Conservation (phyloP, 169 alveolate species). For the Ichthyophthirius multifiliis region DNA sequence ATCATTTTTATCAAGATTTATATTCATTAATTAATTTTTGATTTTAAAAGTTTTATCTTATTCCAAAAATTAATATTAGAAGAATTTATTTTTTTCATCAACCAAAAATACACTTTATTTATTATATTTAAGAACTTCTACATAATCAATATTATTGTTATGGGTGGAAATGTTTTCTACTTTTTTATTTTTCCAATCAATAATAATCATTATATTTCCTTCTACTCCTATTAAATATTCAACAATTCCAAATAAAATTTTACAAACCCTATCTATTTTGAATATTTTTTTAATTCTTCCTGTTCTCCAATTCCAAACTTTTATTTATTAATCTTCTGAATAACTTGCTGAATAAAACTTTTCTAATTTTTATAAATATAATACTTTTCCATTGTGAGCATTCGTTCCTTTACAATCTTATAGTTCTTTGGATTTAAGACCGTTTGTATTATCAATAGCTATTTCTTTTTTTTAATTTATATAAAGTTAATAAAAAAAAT, state of each 20-base stretch:
- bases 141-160: background rate
- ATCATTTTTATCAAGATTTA: too few relatives aligned
- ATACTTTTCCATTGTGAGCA: background rate
- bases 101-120: background rate
- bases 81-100: background rate
- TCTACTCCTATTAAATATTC: background rate
- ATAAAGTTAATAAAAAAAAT: background rate
- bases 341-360: background rate
- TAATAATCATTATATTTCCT: constrained; percentile 3
- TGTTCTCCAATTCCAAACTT: constrained; percentile 15
- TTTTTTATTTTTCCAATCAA: background rate
- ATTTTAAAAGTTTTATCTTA: background rate
- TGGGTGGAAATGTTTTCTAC: background rate
- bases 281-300: background rate
- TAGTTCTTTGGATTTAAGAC: background rate
- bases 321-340: background rate
- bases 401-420: background rate
- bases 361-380: background rate
- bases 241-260: background rate
- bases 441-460: background rate
- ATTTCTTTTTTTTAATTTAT: background rate
- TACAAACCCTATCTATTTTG: background rate
- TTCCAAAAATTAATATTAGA: background rate
- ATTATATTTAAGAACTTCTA: background rate
- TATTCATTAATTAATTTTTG: background rate